Evolutionary conservation across 371 early-diverging fungal species (phyloP), one percentile per base, ranked within the genome.

Genomic region (Actinomortierella wolfii): DNA sequence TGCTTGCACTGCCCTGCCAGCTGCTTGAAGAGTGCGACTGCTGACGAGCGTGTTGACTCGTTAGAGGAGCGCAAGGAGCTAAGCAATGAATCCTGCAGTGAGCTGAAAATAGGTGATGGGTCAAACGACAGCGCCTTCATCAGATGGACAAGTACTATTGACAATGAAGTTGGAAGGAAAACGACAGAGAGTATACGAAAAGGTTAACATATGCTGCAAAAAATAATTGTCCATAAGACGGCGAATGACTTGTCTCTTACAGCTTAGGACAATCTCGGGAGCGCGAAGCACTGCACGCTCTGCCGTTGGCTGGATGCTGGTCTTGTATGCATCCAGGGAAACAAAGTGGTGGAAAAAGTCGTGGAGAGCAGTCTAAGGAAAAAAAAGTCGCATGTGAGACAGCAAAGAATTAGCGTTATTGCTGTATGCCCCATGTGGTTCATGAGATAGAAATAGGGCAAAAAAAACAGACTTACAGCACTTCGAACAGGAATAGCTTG

Each of bases 251-350:
- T 23, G 17, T 39, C 18, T 6, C 63, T 61, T 77, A 87, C 90
- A 79, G 65, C 78, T 80, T 49, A 94, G 82, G 15, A 89, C 89
- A 56, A 90, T 78, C 64, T 96, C 97, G 17, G 97, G 96, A 5
- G 95, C 90, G 48, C 96, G 86, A 56, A 97, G 83, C 67, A 94
- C 81, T 73, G 92, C 84, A 54, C 90, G 89, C 46, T 94, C 90
- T 54, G 82, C 60, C 13, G 77, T 83, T 21, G 83, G 89, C 21
- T 79, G 81, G 56, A 84, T 76, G 21, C 85, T 78, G 23, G 69
- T 56, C 51, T 79, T 67, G 51, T 89, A 86, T 24, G 77, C 55
- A 21, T 85, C 85, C 39, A 79, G 67, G 2, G 83, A 78, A 14
- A 90, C 63, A 48, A 73, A 81, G 20, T 64, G 51, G 17, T 70